phyloP scores from a whole-genome alignment of 768 basidiomycete genomes.

The Suillus variegatus region DNA sequence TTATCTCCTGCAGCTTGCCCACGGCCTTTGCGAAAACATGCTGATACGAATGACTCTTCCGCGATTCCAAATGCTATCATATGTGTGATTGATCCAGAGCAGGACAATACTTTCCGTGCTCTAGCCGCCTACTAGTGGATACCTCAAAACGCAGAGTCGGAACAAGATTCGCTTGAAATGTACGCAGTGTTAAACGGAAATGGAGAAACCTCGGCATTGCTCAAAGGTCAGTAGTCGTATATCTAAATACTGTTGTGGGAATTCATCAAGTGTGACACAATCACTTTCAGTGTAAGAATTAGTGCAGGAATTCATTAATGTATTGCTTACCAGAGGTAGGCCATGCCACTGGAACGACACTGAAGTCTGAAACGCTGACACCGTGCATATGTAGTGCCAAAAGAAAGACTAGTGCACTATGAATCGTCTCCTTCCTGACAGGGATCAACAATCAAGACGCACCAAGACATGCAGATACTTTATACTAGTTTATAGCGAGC shows the following conservation, averaged over 20 bases:
- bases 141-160: background rate
- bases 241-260: background rate
- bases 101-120: background rate
- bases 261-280: background rate
- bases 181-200: background rate
- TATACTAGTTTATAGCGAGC: no score
- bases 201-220: background rate
- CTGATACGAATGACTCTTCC: background rate
- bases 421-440: no score
- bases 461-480: no score
- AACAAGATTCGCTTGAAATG: background rate
- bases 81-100: background rate
- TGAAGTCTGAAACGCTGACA: background rate
- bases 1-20: background rate
- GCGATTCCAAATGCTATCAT: background rate
- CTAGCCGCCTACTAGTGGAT: background rate
- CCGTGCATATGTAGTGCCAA: background rate
- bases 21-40: background rate
- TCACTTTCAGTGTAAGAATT: background rate
- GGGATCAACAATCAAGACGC: no score
- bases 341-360: background rate
- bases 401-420: background rate
- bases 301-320: background rate
- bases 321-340: background rate
- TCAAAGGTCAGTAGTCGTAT: background rate